Percentiles rank a stretch among this genome's conserved stretches.
phyloP scores from a whole-genome alignment of 179 eudicot species.

The Patellifolia procumbens region DNA sequence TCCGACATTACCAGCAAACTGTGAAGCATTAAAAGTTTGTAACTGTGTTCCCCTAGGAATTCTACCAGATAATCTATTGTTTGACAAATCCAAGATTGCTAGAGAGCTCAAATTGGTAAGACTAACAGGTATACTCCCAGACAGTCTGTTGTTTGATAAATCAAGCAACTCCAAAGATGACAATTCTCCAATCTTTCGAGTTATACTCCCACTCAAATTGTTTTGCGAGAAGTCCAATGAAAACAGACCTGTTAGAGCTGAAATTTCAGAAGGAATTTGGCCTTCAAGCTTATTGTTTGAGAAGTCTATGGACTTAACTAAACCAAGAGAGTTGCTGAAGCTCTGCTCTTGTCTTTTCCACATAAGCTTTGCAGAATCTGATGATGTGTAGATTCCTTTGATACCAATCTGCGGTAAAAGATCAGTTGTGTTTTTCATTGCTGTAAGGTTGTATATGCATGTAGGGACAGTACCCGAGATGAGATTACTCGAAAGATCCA shows the following conservation, averaged over 20 bases:
- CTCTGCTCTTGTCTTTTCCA: conserved; percentile 19
- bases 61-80: conserved; percentile 18
- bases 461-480: conserved; percentile 28
- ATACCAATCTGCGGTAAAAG: not conserved
- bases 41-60: conserved; percentile 24
- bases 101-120: conserved; percentile 8
- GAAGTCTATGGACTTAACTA: conserved; percentile 12
- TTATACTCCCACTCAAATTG: conserved; percentile 11
- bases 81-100: conserved; percentile 19
- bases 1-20: conserved; percentile 7
- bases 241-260: conserved; percentile 11
- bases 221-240: conserved; percentile 25
- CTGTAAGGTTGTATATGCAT: conserved; percentile 25
- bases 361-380: conserved; percentile 2
- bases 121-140: conserved; percentile 24
- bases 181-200: conserved; percentile 13
- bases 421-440: conserved; percentile 15
- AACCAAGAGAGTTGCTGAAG: not conserved
- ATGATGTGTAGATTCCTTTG: not conserved
- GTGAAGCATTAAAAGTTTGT: conserved; percentile 14
- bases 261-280: conserved; percentile 18
- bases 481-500: conserved; percentile 32
- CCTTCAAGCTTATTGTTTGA: conserved; percentile 21
- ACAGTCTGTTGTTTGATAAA: conserved; percentile 18
- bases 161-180: conserved; percentile 18